Base-by-base conservation (phyloP, 192 early-diverging fungal species). In the Dimargaris xerosporica region DNA sequence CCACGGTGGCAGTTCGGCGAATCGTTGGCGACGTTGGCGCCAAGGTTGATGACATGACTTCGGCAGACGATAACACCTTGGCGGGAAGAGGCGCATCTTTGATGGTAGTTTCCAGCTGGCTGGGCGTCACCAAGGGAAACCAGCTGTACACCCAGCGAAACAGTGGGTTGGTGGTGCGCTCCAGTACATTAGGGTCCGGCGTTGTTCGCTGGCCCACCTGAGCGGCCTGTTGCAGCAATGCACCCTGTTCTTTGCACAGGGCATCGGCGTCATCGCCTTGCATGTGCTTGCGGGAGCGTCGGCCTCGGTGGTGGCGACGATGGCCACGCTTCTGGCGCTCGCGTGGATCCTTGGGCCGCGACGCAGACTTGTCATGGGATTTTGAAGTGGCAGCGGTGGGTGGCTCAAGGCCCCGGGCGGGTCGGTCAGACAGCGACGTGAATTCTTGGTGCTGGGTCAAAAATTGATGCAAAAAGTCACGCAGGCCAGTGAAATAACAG, bases 141-240 rank as follows among this genome's bases (percentile, higher is more conserved):
- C 58, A 60, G 26, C 58, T 60, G 58, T 41, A 25, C n/a, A 60
- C 21, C 58, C 58, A 60, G 39, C 43, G 58, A 39, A 60, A 43
- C 58, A 60, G 34, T 17, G 58, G 58, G 58, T 60, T 60, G 17
- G 13, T 17, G 39, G 39, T 44, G 11, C 26, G 21, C 21, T 26
- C 11, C 26, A 53, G 26, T 28, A 53, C 52, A 12, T 2, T 26
- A 12, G 52, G 52, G 52, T 53, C 52, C 3, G 52, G 21, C 46
- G 46, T 21, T 21, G 34, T 7, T 39, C 34, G 34, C 19, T 52
- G 50, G 28, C 28, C 28, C 1, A 17, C 15, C 25, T 13, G 54
- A 26, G 6, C 28, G 29, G 16, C 54, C 21, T 43, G 58, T 0
- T 3, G 3, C 5, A 3, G 15, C 5, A n/a, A 0, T 41, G 28